Evolutionary conservation across 805 yeast genomes (phyloP).

Genomic region (Pichia cabralensis): DNA sequence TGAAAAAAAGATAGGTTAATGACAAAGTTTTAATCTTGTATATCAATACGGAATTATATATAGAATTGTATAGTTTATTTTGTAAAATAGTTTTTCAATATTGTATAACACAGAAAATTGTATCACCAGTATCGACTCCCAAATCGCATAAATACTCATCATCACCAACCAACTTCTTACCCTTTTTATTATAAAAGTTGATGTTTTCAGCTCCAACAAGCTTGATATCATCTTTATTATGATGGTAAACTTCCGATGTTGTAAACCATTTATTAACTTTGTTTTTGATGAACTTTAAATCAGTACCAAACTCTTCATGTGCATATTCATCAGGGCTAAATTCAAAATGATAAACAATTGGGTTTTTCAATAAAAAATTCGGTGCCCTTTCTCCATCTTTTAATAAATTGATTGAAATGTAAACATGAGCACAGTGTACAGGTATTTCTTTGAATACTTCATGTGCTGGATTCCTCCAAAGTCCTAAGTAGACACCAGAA

Average conservation of each 20-base stretch:
- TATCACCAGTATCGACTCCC: slow-evolving; percentile 46
- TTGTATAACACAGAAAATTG: slow-evolving; percentile 27
- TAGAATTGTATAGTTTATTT: no score
- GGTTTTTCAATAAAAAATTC: slow-evolving; percentile 19
- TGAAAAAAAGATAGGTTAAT: no score
- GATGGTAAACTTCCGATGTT: slow-evolving; percentile 28
- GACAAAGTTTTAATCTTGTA: no score
- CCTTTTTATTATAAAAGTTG: slow-evolving; percentile 25
- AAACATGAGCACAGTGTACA: slow-evolving; percentile 69
- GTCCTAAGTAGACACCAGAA: slow-evolving; percentile 15
- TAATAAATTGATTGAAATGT: slow-evolving; percentile 39
- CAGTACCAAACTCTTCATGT: slow-evolving; percentile 63
- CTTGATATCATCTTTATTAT: slow-evolving; percentile 11
- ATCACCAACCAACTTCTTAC: slow-evolving; percentile 28
- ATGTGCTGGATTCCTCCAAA: slow-evolving; percentile 27
- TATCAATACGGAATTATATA: no score
- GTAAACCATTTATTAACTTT: slow-evolving; percentile 48
- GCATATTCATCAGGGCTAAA: slow-evolving; percentile 76
- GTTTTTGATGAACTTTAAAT: slow-evolving; percentile 48
- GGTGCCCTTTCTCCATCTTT: slow-evolving; percentile 5
- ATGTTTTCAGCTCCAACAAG: slow-evolving; percentile 23
- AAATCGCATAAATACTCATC: slow-evolving; percentile 39
- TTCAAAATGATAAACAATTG: slow-evolving; percentile 57
- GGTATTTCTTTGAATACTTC: slow-evolving; percentile 65
- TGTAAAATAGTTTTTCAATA: no score